Percentiles rank a stretch among this genome's conserved stretches.
phyloP scores from a whole-genome alignment of 1,139 yeast species.

The Casaregolazyma lundiana region DNA sequence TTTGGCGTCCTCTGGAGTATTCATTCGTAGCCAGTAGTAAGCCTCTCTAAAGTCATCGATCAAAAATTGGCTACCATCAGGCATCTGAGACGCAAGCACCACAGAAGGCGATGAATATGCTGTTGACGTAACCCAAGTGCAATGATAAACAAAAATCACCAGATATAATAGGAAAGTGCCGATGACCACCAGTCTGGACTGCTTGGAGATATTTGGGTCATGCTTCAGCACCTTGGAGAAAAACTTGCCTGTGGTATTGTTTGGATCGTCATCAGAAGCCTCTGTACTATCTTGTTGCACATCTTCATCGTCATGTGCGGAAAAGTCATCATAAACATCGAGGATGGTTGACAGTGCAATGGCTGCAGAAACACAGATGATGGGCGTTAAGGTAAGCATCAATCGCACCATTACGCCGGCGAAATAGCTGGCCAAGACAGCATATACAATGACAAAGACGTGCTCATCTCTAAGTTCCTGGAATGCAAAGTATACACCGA shows the following conservation, averaged over 20 bases:
- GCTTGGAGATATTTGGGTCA: constrained; percentile 32
- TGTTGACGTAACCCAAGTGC: constrained; percentile 95
- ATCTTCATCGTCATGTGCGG: constrained; percentile 22
- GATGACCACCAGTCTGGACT: constrained; percentile 60
- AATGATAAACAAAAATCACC: constrained; percentile 81
- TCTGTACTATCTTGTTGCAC: constrained; percentile 1
- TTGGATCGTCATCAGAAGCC: constrained; percentile 17
- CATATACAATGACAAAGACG: constrained; percentile 83
- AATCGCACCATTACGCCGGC: constrained; percentile 99
- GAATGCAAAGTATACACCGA: constrained; percentile 87
- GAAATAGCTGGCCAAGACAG: constrained; percentile 89
- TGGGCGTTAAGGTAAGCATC: constrained; percentile 94
- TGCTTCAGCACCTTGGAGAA: constrained; percentile 12
- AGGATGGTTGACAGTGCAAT: constrained; percentile 80
- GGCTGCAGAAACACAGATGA: constrained; percentile 88
- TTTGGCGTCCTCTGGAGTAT: constrained; percentile 92
- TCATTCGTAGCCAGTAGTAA: constrained; percentile 98
- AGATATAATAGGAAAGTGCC: constrained; percentile 72
- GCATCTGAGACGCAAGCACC: constrained; percentile 75
- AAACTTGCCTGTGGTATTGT: constrained; percentile 11
- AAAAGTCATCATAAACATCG: constrained; percentile 73
- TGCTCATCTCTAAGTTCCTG: constrained; percentile 90
- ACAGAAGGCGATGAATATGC: constrained; percentile 98
- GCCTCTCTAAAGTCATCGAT: constrained; percentile 99
- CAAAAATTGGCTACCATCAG: constrained; percentile 80